Base-by-base conservation (phyloP, 345 rosid genomes). In the Ailanthus altissimus region DNA sequence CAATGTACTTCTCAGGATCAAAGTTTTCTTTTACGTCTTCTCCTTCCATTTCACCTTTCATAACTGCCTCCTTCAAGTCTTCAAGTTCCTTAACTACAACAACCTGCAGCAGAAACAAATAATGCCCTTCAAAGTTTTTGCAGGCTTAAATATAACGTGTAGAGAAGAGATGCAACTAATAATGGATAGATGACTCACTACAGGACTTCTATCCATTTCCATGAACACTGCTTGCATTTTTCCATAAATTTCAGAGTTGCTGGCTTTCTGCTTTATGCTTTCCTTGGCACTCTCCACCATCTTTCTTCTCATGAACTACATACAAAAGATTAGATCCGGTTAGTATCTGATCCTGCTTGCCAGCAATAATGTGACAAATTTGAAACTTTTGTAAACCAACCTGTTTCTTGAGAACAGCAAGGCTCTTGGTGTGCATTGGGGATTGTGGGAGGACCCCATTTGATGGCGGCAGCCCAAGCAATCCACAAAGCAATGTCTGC, bases 351-450 rank as follows among this genome's bases (percentile, higher is more conserved):
- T 38, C 57, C 6, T 28, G 15, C 13, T 68, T 49, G 10, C 47
- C 53, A 28, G 20, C 6, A 69, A 67, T 26, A n/a, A 32, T n/a
- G 32, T 2, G 2, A 14, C 60, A 1, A 12, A 28, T 45, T 51
- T 51, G 5, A 4, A 28, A 38, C 72, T 23, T n/a, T 20, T 59
- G 38, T 20, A 45, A 20, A 74, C 78, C 25, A 18, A 90, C 96
- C 91, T 88, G 93, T 79, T 86, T 74, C 79, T 89, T 88, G 46
- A 92, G 89, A 70, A 87, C 90, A 42, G 98, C 88, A 3, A 89
- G 94, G 83, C 98, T 93, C 82, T 91, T 93, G 10, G 94, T 88
- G 77, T 94, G 98, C 98, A 92, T 92, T 8, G 98, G 98, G 75
- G 98, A 89, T 68, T 94, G 97, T 36, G 97, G 98, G 4, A 94